Conservation (phyloP, 2,329 filamentous ascomycete genomes). For the Penicillium hesseltinei region DNA sequence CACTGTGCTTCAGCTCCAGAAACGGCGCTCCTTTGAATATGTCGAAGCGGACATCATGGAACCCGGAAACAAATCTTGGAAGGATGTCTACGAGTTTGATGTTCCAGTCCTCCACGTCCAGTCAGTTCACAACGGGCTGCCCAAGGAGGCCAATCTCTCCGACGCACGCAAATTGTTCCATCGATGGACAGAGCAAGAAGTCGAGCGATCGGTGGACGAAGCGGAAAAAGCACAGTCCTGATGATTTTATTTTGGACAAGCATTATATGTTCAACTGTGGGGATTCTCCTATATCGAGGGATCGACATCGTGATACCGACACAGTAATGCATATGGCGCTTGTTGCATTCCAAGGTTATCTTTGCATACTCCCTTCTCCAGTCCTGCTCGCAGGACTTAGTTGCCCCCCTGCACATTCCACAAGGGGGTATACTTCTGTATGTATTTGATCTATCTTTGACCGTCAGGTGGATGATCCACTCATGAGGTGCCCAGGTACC, state of each 20-base stretch:
- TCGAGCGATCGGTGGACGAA: constrained; percentile 55
- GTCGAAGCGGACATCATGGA: constrained; percentile 60
- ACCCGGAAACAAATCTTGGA: constrained; percentile 56
- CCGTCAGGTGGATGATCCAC: neutral
- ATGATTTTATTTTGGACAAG: neutral
- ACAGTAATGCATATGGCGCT: neutral
- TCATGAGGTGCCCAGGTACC: neutral
- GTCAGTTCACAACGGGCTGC: constrained; percentile 44
- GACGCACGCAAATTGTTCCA: constrained; percentile 63
- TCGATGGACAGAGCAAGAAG: constrained; percentile 58
- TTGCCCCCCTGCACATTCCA: neutral
- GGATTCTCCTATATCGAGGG: neutral
- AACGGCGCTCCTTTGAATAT: constrained; percentile 55
- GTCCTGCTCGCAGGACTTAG: neutral
- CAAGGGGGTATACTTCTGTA: neutral
- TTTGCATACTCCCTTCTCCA: neutral
- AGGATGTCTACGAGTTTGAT: constrained; percentile 61
- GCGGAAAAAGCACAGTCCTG: constrained; percentile 31
- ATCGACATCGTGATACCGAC: neutral
- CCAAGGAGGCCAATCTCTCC: constrained; percentile 53
- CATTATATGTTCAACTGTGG: neutral
- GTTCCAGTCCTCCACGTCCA: constrained; percentile 63
- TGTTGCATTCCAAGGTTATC: neutral
- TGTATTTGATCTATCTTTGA: neutral
- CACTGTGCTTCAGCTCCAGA: constrained; percentile 54